Percentiles rank a stretch among this genome's conserved stretches.
Evolutionary conservation across 2,329 filamentous ascomycete species (phyloP).

Genomic region (Botrytis elliptica): DNA sequence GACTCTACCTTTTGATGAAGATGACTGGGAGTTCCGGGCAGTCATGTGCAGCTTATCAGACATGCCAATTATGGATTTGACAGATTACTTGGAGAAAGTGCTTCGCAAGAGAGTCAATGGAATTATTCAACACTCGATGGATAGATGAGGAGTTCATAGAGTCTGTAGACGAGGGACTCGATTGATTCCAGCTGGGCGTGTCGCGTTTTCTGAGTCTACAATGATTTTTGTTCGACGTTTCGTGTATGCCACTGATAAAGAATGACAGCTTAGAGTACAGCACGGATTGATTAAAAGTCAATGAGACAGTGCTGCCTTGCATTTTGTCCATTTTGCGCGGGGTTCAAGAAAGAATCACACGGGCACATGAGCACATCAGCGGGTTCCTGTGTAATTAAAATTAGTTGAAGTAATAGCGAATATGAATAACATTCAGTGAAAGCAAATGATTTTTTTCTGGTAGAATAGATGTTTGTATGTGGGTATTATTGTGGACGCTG

Average conservation of each 20-base stretch:
- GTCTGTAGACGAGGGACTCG: not conserved
- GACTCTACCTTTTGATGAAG: conserved; percentile 1
- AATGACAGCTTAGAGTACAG: not conserved
- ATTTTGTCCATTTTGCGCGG: not conserved
- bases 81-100: not conserved
- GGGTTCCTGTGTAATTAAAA: too few species aligned
- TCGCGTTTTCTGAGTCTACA: not conserved
- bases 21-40: not conserved
- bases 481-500: not conserved
- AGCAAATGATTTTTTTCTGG: not conserved
- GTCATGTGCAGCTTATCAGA: not conserved
- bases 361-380: not conserved
- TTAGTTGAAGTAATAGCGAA: not conserved
- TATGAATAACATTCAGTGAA: not conserved
- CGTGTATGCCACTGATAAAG: not conserved
- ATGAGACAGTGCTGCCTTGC: not conserved
- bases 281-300: not conserved
- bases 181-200: not conserved
- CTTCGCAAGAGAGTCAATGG: not conserved
- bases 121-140: not conserved
- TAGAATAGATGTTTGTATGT: not conserved
- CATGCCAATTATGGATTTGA: not conserved
- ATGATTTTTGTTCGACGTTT: not conserved
- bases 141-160: not conserved
- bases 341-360: not conserved